phyloP scores from a whole-genome alignment of 805 yeast genomes.

The Lachancea sp. region DNA sequence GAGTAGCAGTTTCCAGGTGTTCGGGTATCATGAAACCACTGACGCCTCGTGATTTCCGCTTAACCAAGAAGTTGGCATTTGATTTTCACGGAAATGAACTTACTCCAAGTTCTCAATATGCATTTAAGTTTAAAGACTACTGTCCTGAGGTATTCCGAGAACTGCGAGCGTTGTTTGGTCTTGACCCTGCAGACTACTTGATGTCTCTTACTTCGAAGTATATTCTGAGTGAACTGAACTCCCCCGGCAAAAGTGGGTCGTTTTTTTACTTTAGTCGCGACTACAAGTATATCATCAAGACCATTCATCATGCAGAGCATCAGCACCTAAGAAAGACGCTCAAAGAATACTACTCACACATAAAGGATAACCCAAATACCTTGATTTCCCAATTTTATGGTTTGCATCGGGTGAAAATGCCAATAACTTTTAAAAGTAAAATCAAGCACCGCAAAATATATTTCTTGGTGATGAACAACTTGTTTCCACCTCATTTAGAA shows the following conservation, averaged over 20 bases:
- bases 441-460: slow-evolving; percentile 65
- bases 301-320: slow-evolving; percentile 92
- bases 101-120: slow-evolving; percentile 91
- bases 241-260: slow-evolving; percentile 96
- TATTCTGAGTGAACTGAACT: slow-evolving; percentile 82
- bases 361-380: slow-evolving; percentile 78
- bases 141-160: slow-evolving; percentile 91
- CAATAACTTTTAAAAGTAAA: slow-evolving; percentile 41
- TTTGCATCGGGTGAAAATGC: slow-evolving; percentile 86
- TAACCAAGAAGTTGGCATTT: slow-evolving; percentile 76
- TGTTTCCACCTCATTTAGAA: slow-evolving; percentile 89
- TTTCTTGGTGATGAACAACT: slow-evolving; percentile 92
- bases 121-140: slow-evolving; percentile 94
- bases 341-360: slow-evolving; percentile 73
- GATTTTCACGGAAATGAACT: slow-evolving; percentile 80
- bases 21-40: slow-evolving; percentile 78
- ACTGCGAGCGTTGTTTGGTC: slow-evolving; percentile 67
- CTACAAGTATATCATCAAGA: slow-evolving; percentile 88
- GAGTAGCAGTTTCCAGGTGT: slow-evolving; percentile 90
- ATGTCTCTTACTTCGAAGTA: slow-evolving; percentile 90
- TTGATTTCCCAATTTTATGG: slow-evolving; percentile 95
- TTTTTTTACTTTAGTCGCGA: slow-evolving; percentile 94
- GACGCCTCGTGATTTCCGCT: slow-evolving; percentile 57
- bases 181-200: slow-evolving; percentile 94
- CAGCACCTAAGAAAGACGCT: slow-evolving; percentile 68